These are phyloP conservation scores for Entonaema liquescens DNA, from an alignment of 495 filamentous ascomycete genomes.

Conservation along the genomic window DNA sequence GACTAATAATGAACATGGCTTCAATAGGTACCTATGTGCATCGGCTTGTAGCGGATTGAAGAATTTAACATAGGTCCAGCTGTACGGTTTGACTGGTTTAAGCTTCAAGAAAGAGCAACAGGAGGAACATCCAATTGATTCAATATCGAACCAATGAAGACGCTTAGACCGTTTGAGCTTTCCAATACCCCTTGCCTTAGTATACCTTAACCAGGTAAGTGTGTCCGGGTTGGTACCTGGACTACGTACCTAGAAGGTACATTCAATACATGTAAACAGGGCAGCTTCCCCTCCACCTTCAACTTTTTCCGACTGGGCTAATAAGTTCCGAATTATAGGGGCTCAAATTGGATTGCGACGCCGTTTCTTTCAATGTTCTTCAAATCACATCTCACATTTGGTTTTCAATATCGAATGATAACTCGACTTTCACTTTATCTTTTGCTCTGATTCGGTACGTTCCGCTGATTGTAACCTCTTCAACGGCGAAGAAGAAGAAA, in stretches of 20 bases:
- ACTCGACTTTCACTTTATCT: conserved; percentile 3
- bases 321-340: conserved; percentile 40
- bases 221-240: background rate
- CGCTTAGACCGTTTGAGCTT: conserved; percentile 16
- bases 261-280: background rate
- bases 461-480: conserved; percentile 21
- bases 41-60: conserved; percentile 1
- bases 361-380: conserved; percentile 9
- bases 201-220: conserved; percentile 7
- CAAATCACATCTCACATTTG: conserved; percentile 27
- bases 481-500: background rate
- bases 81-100: background rate
- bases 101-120: background rate
- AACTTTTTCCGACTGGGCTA: conserved; percentile 37
- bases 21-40: background rate
- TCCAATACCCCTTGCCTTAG: conserved; percentile 23
- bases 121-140: background rate
- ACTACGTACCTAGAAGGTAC: background rate
- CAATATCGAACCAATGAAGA: conserved; percentile 18
- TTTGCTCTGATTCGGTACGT: conserved; percentile 21
- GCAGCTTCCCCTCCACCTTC: conserved; percentile 6
- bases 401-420: conserved; percentile 39
- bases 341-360: conserved; percentile 29
- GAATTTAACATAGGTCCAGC: background rate
- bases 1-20: too few species aligned